These are phyloP conservation scores for Diplodia sapinea DNA, from an alignment of 2,329 filamentous ascomycete species.

Conservation along the genomic window DNA sequence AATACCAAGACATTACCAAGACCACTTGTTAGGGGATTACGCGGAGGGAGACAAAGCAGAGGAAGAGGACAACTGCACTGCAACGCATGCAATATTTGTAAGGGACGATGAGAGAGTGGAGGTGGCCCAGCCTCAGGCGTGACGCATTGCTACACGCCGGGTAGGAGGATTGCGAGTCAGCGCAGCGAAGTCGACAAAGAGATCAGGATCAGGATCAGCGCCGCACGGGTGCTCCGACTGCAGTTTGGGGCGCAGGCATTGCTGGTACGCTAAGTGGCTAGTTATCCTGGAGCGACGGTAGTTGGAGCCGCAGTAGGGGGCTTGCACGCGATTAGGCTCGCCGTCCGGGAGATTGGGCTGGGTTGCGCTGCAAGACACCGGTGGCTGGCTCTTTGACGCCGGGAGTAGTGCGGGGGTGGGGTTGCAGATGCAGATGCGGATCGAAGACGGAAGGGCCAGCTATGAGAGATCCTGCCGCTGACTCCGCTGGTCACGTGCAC, in stretches of 20 bases:
- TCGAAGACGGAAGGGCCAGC: not conserved
- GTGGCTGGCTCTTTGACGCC: not conserved
- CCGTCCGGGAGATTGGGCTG: too few relatives aligned
- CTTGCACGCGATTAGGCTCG: too few relatives aligned
- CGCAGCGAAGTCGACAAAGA: not conserved
- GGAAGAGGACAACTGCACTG: not conserved
- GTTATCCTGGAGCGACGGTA: not conserved
- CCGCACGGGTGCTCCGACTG: conserved; percentile 26
- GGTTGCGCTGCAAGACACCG: not conserved
- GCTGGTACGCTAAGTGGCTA: not conserved
- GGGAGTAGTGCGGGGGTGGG: not conserved
- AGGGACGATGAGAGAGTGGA: not conserved
- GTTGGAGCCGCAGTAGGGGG: not conserved
- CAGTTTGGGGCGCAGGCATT: conserved; percentile 15
- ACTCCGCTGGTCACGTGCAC: not conserved
- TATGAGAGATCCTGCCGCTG: not conserved
- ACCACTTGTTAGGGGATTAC: not conserved
- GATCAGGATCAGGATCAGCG: not conserved
- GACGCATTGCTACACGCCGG: too few relatives aligned
- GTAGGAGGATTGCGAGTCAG: not conserved
- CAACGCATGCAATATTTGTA: not conserved
- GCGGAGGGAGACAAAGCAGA: not conserved
- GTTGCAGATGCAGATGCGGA: not conserved
- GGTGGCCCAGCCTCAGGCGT: too few relatives aligned
- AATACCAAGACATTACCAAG: conserved; percentile 13